Conservation (phyloP, 805 yeast genomes). For the Barnettozyma vustinii region DNA sequence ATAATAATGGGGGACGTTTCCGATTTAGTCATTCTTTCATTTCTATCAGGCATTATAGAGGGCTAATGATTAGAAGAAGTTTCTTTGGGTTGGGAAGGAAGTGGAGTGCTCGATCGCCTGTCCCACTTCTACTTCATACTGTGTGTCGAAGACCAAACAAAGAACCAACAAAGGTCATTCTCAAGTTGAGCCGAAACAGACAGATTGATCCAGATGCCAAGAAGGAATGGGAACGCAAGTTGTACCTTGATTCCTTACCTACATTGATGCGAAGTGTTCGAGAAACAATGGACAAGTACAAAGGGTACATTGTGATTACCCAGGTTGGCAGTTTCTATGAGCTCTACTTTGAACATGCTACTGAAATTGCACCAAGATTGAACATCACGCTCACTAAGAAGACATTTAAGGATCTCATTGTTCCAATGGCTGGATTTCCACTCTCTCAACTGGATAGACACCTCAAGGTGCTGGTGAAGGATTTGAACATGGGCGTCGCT, state of each 20-base stretch:
- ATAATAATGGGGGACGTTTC: background rate
- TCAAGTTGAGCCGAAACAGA: background rate
- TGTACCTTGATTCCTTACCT: constrained; percentile 21
- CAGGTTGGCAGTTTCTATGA: constrained; percentile 89
- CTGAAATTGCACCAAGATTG: constrained; percentile 59
- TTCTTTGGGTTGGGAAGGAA: background rate
- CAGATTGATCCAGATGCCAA: background rate
- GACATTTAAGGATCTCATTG: constrained; percentile 35
- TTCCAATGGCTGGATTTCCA: constrained; percentile 94
- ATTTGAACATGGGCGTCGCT: constrained; percentile 66
- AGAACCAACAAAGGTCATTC: constrained; percentile 2
- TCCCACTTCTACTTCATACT: background rate
- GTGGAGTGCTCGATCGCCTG: background rate
- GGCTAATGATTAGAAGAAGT: background rate
- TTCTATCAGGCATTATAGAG: background rate
- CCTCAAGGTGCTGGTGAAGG: constrained; percentile 67
- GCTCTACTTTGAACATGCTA: constrained; percentile 85
- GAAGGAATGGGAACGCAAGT: constrained; percentile 1
- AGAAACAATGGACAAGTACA: constrained; percentile 38
- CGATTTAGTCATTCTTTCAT: background rate
- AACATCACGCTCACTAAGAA: constrained; percentile 67
- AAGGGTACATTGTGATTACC: constrained; percentile 56
- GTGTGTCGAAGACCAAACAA: background rate
- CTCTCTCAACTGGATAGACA: constrained; percentile 63
- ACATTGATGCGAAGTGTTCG: constrained; percentile 33